Percentiles rank a stretch among this genome's conserved stretches.
Conservation (phyloP, 768 basidiomycete genomes). For the Galerina sulciceps region DNA sequence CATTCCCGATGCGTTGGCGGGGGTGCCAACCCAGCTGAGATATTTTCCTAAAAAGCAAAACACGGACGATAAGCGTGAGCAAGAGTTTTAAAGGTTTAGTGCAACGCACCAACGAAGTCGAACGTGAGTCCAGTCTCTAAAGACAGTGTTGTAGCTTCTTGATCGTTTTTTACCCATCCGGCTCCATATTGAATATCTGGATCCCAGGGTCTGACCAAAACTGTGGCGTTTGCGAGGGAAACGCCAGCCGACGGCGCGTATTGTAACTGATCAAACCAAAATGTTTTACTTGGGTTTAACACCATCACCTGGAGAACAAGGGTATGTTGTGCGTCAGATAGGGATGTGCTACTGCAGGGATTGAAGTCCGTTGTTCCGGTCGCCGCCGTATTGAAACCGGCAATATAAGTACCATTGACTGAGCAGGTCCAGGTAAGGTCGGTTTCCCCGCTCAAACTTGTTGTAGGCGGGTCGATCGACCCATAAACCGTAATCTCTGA, state of each 20-base stretch:
- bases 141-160: background rate
- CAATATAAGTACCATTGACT: no score
- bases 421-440: no score
- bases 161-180: background rate
- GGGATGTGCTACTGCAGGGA: background rate
- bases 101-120: background rate
- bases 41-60: background rate
- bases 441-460: no score
- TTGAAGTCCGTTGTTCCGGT: no score
- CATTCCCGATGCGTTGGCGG: background rate
- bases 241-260: constrained; percentile 7
- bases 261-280: constrained; percentile 15
- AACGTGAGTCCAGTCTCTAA: background rate
- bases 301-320: constrained; percentile 11
- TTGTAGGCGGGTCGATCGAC: no score
- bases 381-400: no score
- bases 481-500: no score
- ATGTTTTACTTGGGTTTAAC: background rate
- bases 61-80: no score
- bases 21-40: background rate
- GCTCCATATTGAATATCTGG: background rate
- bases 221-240: constrained; percentile 5
- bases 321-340: constrained; percentile 8
- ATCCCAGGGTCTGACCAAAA: constrained; percentile 5
- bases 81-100: background rate